Conservation (phyloP, 2,329 filamentous ascomycete genomes). For the Cercospora sesami region DNA sequence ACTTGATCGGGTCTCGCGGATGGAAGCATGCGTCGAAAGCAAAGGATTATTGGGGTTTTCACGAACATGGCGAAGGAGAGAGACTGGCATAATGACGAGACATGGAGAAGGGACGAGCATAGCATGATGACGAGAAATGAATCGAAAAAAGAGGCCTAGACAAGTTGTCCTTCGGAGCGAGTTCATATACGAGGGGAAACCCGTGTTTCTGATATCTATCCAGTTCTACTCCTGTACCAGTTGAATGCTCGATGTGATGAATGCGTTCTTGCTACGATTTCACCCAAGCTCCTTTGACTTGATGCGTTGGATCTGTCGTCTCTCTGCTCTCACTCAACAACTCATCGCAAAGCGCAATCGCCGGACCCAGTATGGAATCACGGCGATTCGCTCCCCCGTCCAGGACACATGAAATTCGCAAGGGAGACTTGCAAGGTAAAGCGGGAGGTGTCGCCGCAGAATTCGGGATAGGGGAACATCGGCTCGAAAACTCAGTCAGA, state of each 20-base stretch:
- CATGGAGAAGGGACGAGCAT: too few relatives aligned
- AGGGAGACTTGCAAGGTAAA: neutral
- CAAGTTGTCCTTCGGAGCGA: neutral
- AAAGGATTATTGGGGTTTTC: neutral
- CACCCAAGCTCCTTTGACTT: neutral
- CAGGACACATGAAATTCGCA: neutral
- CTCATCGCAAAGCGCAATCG: constrained; percentile 3
- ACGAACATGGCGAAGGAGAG: neutral
- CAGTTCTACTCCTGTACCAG: neutral
- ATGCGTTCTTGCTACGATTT: neutral
- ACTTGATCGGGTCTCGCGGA: neutral
- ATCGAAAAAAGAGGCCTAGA: neutral
- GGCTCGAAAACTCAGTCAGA: constrained; percentile 4
- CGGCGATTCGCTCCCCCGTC: neutral
- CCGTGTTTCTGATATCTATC: neutral
- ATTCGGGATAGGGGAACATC: neutral
- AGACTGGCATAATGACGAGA: neutral
- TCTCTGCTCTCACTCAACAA: neutral
- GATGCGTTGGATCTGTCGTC: neutral
- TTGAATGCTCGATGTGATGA: neutral
- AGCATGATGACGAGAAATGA: too few relatives aligned
- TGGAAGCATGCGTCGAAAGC: neutral
- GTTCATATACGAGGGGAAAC: too few relatives aligned
- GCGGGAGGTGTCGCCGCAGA: neutral
- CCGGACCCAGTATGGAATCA: neutral